Evolutionary conservation across 2,329 filamentous ascomycete species (phyloP).

Genomic region (Didymella exigua): DNA sequence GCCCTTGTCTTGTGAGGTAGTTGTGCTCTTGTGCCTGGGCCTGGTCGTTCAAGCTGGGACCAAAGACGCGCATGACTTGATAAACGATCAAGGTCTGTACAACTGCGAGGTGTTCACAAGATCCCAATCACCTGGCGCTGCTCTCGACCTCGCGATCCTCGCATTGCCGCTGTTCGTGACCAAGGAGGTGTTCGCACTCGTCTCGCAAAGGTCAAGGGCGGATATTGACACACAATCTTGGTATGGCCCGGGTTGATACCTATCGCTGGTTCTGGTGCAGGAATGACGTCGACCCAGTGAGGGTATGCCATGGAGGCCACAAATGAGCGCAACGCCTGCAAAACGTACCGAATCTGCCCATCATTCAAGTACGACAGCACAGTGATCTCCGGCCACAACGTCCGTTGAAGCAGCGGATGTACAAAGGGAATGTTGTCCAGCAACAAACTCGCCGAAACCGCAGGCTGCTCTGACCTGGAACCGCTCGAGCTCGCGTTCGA

Average conservation of each 20-base stretch:
- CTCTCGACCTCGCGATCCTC: constrained; percentile 27
- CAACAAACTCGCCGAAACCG: background rate
- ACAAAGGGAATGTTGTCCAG: background rate
- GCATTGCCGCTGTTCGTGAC: constrained; percentile 26
- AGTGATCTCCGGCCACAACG: constrained; percentile 1
- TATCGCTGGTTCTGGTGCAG: constrained; percentile 25
- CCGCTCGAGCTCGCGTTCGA: constrained; percentile 2
- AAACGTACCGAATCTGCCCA: constrained; percentile 21
- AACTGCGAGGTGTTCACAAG: constrained; percentile 37
- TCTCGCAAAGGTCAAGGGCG: constrained; percentile 35
- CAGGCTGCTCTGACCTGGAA: constrained; percentile 23
- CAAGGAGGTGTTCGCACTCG: constrained; percentile 24
- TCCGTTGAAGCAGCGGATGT: background rate
- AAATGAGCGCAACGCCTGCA: constrained; percentile 23
- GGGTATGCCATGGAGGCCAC: constrained; percentile 30
- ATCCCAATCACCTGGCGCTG: constrained; percentile 24
- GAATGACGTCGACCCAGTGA: constrained; percentile 31
- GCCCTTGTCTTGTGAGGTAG: constrained; percentile 34
- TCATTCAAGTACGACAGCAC: constrained; percentile 23
- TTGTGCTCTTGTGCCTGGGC: constrained; percentile 25
- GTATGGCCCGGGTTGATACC: constrained; percentile 30
- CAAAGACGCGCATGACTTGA: constrained; percentile 40
- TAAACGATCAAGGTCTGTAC: constrained; percentile 43
- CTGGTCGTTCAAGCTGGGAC: constrained; percentile 26
- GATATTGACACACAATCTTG: constrained; percentile 34